Evolutionary conservation across 1,139 yeast species (phyloP).

Genomic region (Lodderomyces orthopsilosis): DNA sequence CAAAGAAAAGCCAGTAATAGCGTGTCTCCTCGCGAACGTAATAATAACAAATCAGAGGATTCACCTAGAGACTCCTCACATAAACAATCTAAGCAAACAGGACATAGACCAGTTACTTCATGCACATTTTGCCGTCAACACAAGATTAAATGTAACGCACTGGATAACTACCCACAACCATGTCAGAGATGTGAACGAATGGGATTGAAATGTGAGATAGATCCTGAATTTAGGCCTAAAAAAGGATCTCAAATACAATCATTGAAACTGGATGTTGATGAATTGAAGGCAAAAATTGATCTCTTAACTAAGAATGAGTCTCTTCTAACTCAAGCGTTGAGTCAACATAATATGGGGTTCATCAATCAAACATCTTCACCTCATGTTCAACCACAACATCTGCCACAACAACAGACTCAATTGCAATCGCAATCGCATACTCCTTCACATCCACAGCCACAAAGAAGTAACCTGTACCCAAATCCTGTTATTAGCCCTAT

Average conservation of each 20-base stretch:
- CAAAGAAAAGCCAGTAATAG: constrained; percentile 20
- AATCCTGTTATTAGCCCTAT: constrained; percentile 15
- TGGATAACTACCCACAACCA: constrained; percentile 77
- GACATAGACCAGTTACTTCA: constrained; percentile 83
- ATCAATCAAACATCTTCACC: constrained; percentile 15
- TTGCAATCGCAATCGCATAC: constrained; percentile 6
- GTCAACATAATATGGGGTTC: constrained; percentile 37
- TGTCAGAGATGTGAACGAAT: constrained; percentile 80
- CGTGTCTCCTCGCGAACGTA: constrained; percentile 3
- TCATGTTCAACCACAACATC: constrained; percentile 3
- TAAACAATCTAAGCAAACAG: constrained; percentile 28
- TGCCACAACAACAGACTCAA: constrained; percentile 3
- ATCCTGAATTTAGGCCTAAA: constrained; percentile 87
- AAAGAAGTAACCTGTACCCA: constrained; percentile 14
- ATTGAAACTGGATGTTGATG: constrained; percentile 80
- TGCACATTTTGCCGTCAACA: constrained; percentile 96
- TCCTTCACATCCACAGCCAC: constrained; percentile 5
- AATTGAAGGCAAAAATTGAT: constrained; percentile 74
- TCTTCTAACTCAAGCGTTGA: constrained; percentile 61
- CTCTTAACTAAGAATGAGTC: constrained; percentile 69
- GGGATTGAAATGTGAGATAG: constrained; percentile 81
- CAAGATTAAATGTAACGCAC: constrained; percentile 89
- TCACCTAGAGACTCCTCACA: constrained; percentile 4
- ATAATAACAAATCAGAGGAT: background rate
- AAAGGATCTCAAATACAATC: constrained; percentile 89